Evolutionary conservation across 2,329 filamentous ascomycete species (phyloP).

Genomic region (Fusarium subglutinans): DNA sequence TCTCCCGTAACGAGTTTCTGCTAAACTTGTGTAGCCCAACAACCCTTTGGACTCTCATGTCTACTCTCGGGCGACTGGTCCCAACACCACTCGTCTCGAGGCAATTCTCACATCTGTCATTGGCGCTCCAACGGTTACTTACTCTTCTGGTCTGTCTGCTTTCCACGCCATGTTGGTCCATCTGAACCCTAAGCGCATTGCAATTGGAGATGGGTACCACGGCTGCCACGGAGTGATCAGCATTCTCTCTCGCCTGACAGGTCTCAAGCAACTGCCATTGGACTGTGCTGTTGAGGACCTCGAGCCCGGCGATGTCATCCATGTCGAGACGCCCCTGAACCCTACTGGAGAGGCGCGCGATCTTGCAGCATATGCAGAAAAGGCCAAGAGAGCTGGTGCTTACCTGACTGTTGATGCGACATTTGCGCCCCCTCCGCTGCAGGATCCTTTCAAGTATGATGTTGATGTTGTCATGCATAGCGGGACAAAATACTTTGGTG

Average conservation of each 20-base stretch:
- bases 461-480: constrained; percentile 91
- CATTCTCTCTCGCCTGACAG: constrained; percentile 78
- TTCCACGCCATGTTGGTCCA: constrained; percentile 89
- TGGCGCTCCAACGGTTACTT: constrained; percentile 75
- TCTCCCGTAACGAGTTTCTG: background rate
- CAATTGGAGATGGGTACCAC: constrained; percentile 89
- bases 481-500: constrained; percentile 96
- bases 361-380: constrained; percentile 75
- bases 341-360: constrained; percentile 84
- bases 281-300: constrained; percentile 73
- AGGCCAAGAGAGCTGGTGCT: constrained; percentile 77
- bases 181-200: constrained; percentile 82
- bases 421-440: constrained; percentile 89
- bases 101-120: constrained; percentile 80
- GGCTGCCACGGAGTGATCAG: constrained; percentile 88
- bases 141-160: constrained; percentile 84
- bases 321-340: constrained; percentile 94
- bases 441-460: constrained; percentile 83
- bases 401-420: constrained; percentile 88
- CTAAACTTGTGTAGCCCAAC: constrained; percentile 51
- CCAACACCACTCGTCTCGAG: constrained; percentile 87
- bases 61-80: constrained; percentile 83
- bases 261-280: constrained; percentile 76
- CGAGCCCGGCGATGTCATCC: constrained; percentile 81
- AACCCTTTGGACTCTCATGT: constrained; percentile 72